Percentiles rank a stretch among this genome's conserved stretches.
Conservation (phyloP, 2,329 filamentous ascomycete species). For the Septoria petroselini region DNA sequence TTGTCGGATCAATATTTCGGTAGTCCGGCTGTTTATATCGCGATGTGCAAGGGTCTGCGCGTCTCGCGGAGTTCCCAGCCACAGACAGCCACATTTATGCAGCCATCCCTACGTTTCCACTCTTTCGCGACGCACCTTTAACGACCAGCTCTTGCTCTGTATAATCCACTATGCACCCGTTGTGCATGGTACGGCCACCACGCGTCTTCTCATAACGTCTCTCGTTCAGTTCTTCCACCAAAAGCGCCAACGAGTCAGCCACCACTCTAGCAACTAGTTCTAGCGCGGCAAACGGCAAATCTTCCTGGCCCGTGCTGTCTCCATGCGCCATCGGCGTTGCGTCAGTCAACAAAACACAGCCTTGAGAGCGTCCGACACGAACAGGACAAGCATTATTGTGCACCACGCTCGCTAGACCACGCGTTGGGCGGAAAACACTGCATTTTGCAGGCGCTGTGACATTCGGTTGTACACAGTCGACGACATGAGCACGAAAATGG, state of each 20-base stretch:
- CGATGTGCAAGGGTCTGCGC: background rate
- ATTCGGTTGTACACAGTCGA: conserved; percentile 6
- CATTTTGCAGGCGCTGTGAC: background rate
- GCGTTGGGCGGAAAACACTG: background rate
- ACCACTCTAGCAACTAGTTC: too few species aligned
- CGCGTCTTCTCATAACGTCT: too few species aligned
- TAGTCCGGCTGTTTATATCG: background rate
- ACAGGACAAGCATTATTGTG: too few species aligned
- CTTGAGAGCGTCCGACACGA: background rate
- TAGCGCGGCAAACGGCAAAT: background rate
- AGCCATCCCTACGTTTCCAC: background rate
- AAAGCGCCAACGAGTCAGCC: background rate
- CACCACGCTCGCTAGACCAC: background rate
- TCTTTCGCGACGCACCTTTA: too few species aligned
- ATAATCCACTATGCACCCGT: background rate
- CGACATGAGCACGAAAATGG: conserved; percentile 22
- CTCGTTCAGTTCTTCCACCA: too few species aligned
- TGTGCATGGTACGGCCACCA: background rate
- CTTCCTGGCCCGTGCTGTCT: background rate
- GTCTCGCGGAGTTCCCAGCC: background rate
- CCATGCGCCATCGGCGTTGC: conserved; percentile 9
- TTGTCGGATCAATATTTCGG: too few species aligned
- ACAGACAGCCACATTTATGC: background rate
- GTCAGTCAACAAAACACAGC: conserved; percentile 16
- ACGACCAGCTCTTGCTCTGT: background rate